phyloP scores from a whole-genome alignment of 805 yeast species.

The Komagataella pseudopastoris region DNA sequence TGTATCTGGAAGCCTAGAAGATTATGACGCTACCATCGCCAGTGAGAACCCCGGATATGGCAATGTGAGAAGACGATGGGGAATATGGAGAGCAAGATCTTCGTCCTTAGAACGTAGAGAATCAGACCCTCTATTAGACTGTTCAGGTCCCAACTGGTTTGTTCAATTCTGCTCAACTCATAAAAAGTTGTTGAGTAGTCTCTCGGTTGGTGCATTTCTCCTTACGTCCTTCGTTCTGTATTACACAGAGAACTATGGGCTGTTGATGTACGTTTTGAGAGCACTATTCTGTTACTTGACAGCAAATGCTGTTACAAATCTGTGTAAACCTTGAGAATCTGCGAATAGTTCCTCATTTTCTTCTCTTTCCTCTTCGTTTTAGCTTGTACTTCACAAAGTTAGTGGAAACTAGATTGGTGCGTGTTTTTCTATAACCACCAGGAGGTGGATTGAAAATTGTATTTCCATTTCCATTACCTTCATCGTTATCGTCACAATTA shows the following conservation, averaged over 20 bases:
- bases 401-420: background rate
- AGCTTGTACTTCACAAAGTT: background rate
- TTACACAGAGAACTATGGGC: background rate
- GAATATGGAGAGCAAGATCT: background rate
- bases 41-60: background rate
- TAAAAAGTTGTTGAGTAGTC: background rate
- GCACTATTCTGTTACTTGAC: background rate
- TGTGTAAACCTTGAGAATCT: background rate
- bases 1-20: background rate
- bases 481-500: background rate
- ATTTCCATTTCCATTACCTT: background rate
- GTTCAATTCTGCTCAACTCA: background rate
- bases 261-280: background rate
- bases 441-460: background rate
- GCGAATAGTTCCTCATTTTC: background rate
- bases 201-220: background rate
- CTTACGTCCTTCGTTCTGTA: background rate
- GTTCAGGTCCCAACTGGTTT: background rate
- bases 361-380: background rate
- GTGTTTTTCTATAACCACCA: background rate
- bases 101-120: background rate
- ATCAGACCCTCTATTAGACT: background rate
- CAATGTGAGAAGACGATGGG: background rate
- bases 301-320: background rate
- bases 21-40: background rate